Base-by-base conservation (phyloP, 2,329 filamentous ascomycete species). In the Trichophyton verrucosum region DNA sequence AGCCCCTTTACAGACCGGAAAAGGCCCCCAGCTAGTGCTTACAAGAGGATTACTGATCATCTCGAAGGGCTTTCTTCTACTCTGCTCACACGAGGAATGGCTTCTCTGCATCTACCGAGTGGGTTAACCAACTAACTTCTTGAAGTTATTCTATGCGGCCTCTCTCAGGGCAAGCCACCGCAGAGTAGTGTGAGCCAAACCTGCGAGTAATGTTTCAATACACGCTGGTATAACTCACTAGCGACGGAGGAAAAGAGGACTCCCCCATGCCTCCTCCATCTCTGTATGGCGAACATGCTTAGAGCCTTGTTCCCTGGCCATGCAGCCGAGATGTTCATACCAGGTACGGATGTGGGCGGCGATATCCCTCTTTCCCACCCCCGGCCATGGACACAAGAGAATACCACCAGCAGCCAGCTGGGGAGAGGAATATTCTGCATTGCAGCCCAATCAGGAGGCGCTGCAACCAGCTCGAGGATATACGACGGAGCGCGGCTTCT, bases 271-370 rank as follows among this genome's bases (percentile, higher is more conserved):
- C 11, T 38, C 8, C 33, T 11, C 3, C 40, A 44, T 44, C 40
- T 44, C 13, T 42, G 15, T 42, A 42, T 30, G 27, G 27, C 13
- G 11, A 13, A 5, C 38, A n/a, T 42, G n/a, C n/a, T n/a, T 44
- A 13, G 22, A 53, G 49, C 49, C 49, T 53, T 53, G 49, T 53
- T 53, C 49, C 44, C 27, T 53, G 49, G 49, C 27, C 49, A 53
- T 53, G 49, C 49, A 24, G 49, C 49, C 49, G 49, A 53, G 49
- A 53, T 53, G 20, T 24, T 53, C 49, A 53, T 53, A 53, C 49
- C 22, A n/a, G 49, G 49, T 33, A 53, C 49, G 49, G 49, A 53
- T 53, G 49, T 53, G 49, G 49, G 22, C 49, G 49, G 49, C 22
- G 49, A 30, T 53, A 30, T 24, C 49, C 49, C 49, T 24, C 22